These are phyloP conservation scores for Syncephalastrum racemosum DNA, from an alignment of 371 early-diverging fungal genomes.

Conservation along the genomic window DNA sequence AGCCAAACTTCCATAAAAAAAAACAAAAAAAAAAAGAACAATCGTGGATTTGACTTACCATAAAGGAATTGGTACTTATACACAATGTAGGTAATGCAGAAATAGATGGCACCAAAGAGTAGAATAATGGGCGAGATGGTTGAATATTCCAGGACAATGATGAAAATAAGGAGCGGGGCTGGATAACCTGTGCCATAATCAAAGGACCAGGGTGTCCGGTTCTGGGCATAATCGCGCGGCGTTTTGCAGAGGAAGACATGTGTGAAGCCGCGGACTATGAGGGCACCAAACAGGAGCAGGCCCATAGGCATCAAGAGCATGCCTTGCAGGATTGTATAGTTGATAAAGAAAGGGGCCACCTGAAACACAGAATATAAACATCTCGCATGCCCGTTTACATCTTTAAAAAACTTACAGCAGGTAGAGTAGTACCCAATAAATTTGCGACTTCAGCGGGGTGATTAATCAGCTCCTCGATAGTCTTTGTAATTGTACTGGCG, in stretches of 20 bases:
- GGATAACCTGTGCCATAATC: conserved; percentile 67
- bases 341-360: conserved; percentile 81
- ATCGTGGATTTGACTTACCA: conserved; percentile 32
- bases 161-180: conserved; percentile 73
- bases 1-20: background rate
- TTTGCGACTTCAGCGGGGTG: conserved; percentile 61
- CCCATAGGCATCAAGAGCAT: conserved; percentile 68
- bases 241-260: conserved; percentile 60
- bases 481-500: conserved; percentile 64
- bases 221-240: conserved; percentile 69
- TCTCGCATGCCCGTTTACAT: background rate
- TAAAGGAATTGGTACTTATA: conserved; percentile 87
- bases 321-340: conserved; percentile 69
- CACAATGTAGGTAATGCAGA: conserved; percentile 73
- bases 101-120: conserved; percentile 77
- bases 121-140: conserved; percentile 86
- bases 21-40: background rate
- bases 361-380: conserved; percentile 13
- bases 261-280: conserved; percentile 38
- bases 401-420: conserved; percentile 39
- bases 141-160: conserved; percentile 85
- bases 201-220: conserved; percentile 56
- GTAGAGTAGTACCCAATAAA: conserved; percentile 58
- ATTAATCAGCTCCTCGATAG: conserved; percentile 40
- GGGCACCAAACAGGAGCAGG: conserved; percentile 58